These are phyloP conservation scores for Elongisporangium undulatum DNA, from an alignment of 352 stramenopile genomes.

Conservation along the genomic window DNA sequence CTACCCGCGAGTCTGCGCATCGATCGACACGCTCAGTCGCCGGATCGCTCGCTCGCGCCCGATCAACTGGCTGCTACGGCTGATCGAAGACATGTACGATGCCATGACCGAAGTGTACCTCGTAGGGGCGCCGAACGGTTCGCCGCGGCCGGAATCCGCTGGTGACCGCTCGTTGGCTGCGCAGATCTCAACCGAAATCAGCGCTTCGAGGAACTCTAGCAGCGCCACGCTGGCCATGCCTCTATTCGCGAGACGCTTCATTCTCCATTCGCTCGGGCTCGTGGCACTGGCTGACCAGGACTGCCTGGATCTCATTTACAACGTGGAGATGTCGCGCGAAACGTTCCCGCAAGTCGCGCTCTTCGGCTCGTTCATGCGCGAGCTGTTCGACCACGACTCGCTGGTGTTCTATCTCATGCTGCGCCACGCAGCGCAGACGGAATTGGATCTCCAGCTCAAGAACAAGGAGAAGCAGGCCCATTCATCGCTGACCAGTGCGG, in stretches of 20 bases:
- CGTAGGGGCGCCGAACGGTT: background rate
- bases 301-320: constrained; percentile 65
- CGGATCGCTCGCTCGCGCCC: constrained; percentile 21
- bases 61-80: constrained; percentile 56
- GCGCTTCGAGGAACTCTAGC: background rate
- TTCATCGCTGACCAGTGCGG: constrained; percentile 25
- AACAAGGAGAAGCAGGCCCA: constrained; percentile 57
- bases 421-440: constrained; percentile 32
- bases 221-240: constrained; percentile 41
- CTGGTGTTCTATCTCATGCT: constrained; percentile 63
- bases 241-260: constrained; percentile 42
- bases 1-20: constrained; percentile 48
- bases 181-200: background rate
- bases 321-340: constrained; percentile 43
- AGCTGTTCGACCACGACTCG: constrained; percentile 62
- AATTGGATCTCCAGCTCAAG: constrained; percentile 50
- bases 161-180: background rate
- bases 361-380: constrained; percentile 64
- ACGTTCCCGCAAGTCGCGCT: constrained; percentile 38
- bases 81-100: constrained; percentile 70
- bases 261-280: constrained; percentile 50
- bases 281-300: constrained; percentile 63
- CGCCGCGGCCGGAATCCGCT: background rate
- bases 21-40: constrained; percentile 16
- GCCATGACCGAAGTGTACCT: constrained; percentile 17